Evolutionary conservation across 352 stramenopile species (phyloP).

Genomic region (Phytophthora boehmeriae): DNA sequence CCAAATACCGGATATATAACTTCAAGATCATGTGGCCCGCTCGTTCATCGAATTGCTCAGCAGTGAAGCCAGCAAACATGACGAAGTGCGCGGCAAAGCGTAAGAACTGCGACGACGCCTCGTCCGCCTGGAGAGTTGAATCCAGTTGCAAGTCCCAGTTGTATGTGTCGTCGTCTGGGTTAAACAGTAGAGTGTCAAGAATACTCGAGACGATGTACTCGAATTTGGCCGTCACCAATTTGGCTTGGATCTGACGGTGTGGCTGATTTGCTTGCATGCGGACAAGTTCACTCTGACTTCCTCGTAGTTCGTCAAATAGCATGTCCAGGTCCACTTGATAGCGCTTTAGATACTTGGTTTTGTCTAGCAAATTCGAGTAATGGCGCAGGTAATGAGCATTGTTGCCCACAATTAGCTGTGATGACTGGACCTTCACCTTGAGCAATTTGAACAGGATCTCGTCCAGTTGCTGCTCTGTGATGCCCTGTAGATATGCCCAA

Average conservation of each 20-base stretch:
- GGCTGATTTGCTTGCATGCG: constrained; percentile 73
- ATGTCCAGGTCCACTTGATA: constrained; percentile 70
- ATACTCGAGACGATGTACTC: constrained; percentile 79
- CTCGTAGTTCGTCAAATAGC: constrained; percentile 80
- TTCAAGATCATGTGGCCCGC: constrained; percentile 84
- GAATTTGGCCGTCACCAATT: constrained; percentile 79
- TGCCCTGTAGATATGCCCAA: constrained; percentile 78
- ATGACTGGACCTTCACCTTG: constrained; percentile 78
- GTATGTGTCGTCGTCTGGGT: constrained; percentile 50
- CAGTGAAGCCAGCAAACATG: constrained; percentile 73
- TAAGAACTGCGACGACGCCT: constrained; percentile 60
- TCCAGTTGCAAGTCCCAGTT: constrained; percentile 74
- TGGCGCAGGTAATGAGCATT: constrained; percentile 64
- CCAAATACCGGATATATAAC: constrained; percentile 81
- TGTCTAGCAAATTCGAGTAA: constrained; percentile 61
- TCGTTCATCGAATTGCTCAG: constrained; percentile 64
- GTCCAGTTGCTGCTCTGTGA: constrained; percentile 76
- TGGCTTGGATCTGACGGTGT: constrained; percentile 78
- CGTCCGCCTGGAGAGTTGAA: constrained; percentile 44
- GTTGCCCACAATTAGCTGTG: constrained; percentile 73
- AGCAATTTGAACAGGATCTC: constrained; percentile 70
- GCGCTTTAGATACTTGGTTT: constrained; percentile 77
- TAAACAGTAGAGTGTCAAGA: constrained; percentile 58
- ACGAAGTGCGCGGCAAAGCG: constrained; percentile 86
- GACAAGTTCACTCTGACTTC: constrained; percentile 65